Percentiles rank a stretch among this genome's conserved stretches.
Conservation (phyloP, 768 basidiomycete species). For the Asterophora parasitica region DNA sequence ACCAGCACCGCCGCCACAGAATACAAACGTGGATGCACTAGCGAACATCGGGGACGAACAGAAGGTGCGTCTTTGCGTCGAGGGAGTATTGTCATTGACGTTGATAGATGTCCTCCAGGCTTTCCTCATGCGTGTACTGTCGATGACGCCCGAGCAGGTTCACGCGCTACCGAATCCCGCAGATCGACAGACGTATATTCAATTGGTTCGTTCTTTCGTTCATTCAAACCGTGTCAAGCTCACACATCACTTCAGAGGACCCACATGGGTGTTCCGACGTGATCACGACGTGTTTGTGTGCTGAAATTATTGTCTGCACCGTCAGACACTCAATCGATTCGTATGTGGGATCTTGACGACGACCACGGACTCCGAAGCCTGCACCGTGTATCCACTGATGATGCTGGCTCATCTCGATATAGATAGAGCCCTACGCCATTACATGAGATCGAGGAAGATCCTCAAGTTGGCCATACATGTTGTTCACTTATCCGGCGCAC, state of each 20-base stretch:
- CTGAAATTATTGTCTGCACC: not conserved
- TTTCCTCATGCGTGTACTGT: constrained; percentile 16
- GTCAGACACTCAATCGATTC: no score
- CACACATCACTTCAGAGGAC: constrained; percentile 25
- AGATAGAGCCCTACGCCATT: no score
- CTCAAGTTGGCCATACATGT: no score
- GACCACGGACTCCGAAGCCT: no score
- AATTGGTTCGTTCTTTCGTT: constrained; percentile 55
- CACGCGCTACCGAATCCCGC: constrained; percentile 63
- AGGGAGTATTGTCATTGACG: constrained; percentile 5
- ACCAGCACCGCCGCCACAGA: constrained; percentile 18
- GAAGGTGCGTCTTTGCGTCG: constrained; percentile 36
- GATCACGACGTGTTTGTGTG: not conserved
- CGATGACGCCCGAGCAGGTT: constrained; percentile 83
- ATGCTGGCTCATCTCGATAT: no score
- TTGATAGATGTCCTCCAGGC: constrained; percentile 3
- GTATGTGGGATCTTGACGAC: no score
- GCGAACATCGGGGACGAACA: constrained; percentile 64
- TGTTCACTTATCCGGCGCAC: not conserved
- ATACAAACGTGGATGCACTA: constrained; percentile 39
- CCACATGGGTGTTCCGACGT: constrained; percentile 34
- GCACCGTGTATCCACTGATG: no score
- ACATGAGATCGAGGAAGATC: no score
- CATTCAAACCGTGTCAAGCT: not conserved
- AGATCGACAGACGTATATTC: constrained; percentile 74